A percentile compares a stretch with the other conserved stretches of the same genome.
These are phyloP conservation scores for Boletus coccyginus DNA, from an alignment of 768 basidiomycete genomes.

Conservation along the genomic window DNA sequence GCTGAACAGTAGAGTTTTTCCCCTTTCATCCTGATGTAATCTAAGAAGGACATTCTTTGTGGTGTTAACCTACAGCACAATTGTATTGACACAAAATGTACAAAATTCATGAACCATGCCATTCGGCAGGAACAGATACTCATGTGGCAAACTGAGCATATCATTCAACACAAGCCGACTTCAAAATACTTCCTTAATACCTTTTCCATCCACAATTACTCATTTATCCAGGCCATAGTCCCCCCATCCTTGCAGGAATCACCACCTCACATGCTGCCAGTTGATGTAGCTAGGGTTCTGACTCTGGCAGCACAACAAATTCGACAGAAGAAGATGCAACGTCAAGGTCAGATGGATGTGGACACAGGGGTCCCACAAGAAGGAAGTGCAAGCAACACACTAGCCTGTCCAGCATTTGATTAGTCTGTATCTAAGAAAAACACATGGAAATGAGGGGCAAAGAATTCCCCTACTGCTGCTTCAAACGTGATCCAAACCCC, in stretches of 20 bases:
- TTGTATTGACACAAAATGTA: neutral
- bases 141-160: neutral
- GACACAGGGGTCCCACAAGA: no score
- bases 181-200: neutral
- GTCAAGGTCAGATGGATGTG: neutral
- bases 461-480: no score
- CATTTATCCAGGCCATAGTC: neutral
- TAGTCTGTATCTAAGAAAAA: no score
- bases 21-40: no score
- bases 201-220: neutral
- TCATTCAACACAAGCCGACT: neutral
- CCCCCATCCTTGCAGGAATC: neutral
- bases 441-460: no score
- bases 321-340: neutral
- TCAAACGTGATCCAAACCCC: no score
- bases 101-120: neutral
- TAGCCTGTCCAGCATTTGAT: no score
- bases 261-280: neutral
- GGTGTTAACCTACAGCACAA: neutral
- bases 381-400: no score
- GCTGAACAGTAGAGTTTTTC: no score
- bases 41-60: neutral
- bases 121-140: neutral
- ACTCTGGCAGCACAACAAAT: neutral
- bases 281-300: neutral